Conservation (phyloP, 1,284 basidiomycete species). For the Butyriboletus regius region DNA sequence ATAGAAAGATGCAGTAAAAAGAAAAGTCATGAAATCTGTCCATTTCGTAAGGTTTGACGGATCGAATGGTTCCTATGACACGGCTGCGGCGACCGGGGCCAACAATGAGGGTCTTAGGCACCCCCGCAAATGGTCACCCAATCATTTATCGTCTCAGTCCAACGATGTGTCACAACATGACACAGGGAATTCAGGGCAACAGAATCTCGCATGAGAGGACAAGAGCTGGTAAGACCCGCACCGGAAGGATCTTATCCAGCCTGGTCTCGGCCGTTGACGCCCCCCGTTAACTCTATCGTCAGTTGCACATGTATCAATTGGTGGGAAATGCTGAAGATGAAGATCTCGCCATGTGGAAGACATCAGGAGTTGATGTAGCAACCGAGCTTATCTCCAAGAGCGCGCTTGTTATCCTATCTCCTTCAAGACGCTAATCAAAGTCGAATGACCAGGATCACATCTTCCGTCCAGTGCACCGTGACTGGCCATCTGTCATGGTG, state of each 20-base stretch:
- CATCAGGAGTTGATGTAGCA: not conserved
- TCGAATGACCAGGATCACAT: not conserved
- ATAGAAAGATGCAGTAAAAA: not conserved
- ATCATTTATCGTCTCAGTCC: not conserved
- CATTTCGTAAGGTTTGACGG: not conserved
- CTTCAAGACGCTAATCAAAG: not conserved
- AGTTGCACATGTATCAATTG: not conserved
- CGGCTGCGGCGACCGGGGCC: not conserved
- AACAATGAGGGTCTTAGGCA: not conserved
- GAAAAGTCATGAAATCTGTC: not conserved
- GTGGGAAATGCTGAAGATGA: not conserved
- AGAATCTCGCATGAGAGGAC: not conserved
- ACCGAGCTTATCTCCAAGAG: not conserved
- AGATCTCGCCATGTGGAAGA: not conserved
- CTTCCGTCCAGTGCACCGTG: not conserved
- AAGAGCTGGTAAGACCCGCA: constrained; percentile 2
- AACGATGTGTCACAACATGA: constrained; percentile 1
- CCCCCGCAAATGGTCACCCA: not conserved
- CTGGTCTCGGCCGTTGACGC: not conserved
- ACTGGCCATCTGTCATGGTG: not conserved
- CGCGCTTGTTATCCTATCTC: not conserved
- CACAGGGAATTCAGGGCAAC: not conserved
- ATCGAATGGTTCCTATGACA: not conserved
- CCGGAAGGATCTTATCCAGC: constrained; percentile 22
- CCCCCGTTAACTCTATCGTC: not conserved